Percentiles rank a stretch among this genome's conserved stretches.
phyloP scores from a whole-genome alignment of 495 filamentous ascomycete species.

The Hyphodiscus hymeniophilus region DNA sequence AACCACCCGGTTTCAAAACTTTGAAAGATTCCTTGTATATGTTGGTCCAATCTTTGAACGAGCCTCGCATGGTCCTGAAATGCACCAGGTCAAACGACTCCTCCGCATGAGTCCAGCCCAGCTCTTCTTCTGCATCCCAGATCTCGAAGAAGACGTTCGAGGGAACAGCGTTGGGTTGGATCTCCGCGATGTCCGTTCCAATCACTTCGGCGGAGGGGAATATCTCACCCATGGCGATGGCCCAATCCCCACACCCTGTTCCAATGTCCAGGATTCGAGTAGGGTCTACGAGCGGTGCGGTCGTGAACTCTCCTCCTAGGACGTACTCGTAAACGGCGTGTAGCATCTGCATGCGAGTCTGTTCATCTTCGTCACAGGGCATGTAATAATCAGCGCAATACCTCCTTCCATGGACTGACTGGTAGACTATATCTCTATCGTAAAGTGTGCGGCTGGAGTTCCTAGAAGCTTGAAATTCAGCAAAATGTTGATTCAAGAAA shows the following conservation, averaged over 20 bases:
- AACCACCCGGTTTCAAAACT: conserved; percentile 55
- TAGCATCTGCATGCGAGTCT: conserved; percentile 58
- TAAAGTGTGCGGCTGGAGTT: conserved; percentile 53
- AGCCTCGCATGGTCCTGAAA: conserved; percentile 52
- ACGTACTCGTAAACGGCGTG: conserved; percentile 58
- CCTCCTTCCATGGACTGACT: conserved; percentile 55
- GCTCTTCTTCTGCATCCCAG: conserved; percentile 53
- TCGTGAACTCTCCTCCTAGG: conserved; percentile 51
- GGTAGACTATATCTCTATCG: conserved; percentile 44
- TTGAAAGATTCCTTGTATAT: conserved; percentile 53
- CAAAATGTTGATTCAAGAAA: not conserved
- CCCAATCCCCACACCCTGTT: conserved; percentile 66
- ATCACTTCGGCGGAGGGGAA: conserved; percentile 56
- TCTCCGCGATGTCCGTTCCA: conserved; percentile 53
- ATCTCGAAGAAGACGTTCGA: conserved; percentile 65
- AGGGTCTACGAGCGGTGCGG: conserved; percentile 42
- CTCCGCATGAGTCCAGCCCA: conserved; percentile 39
- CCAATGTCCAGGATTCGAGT: conserved; percentile 60
- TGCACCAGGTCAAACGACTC: conserved; percentile 60
- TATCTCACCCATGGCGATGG: conserved; percentile 59
- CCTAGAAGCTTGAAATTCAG: conserved; percentile 24
- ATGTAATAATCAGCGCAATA: conserved; percentile 66
- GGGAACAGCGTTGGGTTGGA: conserved; percentile 44
- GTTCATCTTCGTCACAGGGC: conserved; percentile 69
- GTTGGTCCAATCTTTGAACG: conserved; percentile 52